Base-by-base conservation (phyloP, 257 asterid species). In the Capsicum pubescens region DNA sequence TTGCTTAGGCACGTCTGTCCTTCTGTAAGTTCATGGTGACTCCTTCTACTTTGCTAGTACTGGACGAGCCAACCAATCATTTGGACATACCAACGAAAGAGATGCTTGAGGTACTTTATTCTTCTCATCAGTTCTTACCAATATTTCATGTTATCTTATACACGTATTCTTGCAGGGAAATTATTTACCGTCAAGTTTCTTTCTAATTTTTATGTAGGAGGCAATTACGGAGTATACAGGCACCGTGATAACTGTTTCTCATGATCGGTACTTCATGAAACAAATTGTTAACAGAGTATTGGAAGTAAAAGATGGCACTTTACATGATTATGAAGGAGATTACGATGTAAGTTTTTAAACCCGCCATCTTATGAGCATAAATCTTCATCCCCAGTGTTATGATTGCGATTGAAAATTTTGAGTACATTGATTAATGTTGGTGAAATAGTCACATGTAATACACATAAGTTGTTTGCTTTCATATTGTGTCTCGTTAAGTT, bases 1-100 rank as follows among this genome's bases (percentile, higher is more conserved):
- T 63, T 78, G 71, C 32, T 59, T 89, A 97, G 99, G 99, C 99
- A 63, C 95, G 99, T n/a, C 99, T 97, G 71, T 94, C 99, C 58
- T 97, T 97, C 84, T 97, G 99, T 93, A 97, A 97, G 92, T 97
- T 97, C 93, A 95, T 97, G 99, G 99, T 97, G 80, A 91, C 88
- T 63, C 99, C 99, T 64, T 97, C 99, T 21, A 97, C 97, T 83
- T 88, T 95, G 81, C 98, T 97, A 13, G 94, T 97, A 84, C 85
- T 97, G 90, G 99, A 97, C 54, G 99, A 97, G 88, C 99, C 99
- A 72, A 96, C 99, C 50, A 96, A 96, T 91, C 99, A 96, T 87
- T 88, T 96, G 88, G 99, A 96, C 86, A 94, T 96, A 82, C 98
- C 99, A 32, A 92, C 99, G 6, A 96, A 96, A 90, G 99, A 96